Conservation (phyloP, 148 eudicot species). For the Vaccinium vitisidaea region DNA sequence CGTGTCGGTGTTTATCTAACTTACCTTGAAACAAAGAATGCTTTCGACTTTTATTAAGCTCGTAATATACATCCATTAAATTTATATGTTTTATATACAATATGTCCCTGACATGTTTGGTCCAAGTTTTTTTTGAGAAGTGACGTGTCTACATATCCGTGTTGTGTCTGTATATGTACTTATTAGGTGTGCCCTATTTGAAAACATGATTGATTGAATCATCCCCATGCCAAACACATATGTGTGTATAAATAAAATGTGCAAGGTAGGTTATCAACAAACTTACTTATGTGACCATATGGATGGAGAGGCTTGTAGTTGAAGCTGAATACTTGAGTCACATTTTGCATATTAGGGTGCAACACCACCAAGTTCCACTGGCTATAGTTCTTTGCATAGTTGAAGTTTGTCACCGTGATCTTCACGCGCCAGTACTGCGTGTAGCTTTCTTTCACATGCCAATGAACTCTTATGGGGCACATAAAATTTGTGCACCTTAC, state of each 20-base stretch:
- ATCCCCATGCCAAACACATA: not conserved
- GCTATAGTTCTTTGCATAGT: conserved; percentile 56
- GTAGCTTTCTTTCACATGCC: conserved; percentile 82
- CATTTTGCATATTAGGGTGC: conserved; percentile 60
- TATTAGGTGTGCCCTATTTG: not conserved
- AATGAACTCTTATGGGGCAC: conserved; percentile 56
- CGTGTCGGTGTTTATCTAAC: not conserved
- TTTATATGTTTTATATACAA: not conserved
- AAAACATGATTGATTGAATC: not conserved
- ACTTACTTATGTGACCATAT: conserved; percentile 61
- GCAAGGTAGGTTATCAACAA: not conserved
- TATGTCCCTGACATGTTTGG: not conserved
- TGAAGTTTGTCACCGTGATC: conserved; percentile 61
- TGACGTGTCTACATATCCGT: not conserved
- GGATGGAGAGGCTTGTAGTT: conserved; percentile 56
- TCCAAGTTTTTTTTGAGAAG: not conserved
- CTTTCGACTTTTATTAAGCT: not conserved
- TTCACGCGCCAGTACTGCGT: conserved; percentile 80
- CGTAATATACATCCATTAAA: not conserved
- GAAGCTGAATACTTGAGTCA: conserved; percentile 69
- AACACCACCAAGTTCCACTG: conserved; percentile 66
- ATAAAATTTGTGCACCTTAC: conserved; percentile 6
- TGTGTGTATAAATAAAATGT: not conserved
- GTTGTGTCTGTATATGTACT: not conserved
- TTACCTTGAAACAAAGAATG: not conserved